Conservation (phyloP, 73 alveolate species). For the Paraurostyla sp. region DNA sequence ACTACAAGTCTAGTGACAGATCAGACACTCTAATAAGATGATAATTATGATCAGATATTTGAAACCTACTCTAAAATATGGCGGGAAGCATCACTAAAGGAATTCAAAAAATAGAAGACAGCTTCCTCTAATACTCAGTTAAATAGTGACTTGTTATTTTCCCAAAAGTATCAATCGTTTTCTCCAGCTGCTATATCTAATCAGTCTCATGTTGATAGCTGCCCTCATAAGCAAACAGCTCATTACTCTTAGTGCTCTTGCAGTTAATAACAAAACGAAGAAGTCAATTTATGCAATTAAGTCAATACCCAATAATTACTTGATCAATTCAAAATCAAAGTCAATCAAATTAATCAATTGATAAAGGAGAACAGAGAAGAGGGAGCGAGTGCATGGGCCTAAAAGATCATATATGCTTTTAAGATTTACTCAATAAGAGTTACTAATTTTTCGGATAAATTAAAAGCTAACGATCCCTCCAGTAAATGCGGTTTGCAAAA, state of each 20-base stretch:
- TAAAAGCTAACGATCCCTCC: background rate
- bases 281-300: background rate
- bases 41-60: conserved; percentile 13
- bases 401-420: background rate
- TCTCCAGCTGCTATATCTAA: background rate
- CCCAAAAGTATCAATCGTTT: background rate
- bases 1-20: background rate
- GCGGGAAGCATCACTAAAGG: background rate
- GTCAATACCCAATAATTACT: background rate
- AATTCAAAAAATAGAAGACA: background rate
- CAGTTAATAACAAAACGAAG: background rate
- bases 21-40: background rate
- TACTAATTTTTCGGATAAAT: background rate
- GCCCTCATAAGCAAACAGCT: background rate
- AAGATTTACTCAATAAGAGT: conserved; percentile 31
- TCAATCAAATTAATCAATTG: background rate
- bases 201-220: background rate
- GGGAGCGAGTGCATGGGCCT: background rate
- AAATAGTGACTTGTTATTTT: background rate
- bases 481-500: conserved; percentile 24
- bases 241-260: background rate
- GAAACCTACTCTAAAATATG: conserved; percentile 18
- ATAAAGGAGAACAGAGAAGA: background rate
- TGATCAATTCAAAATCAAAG: background rate
- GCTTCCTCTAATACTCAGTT: background rate